Conservation (phyloP, 1,284 basidiomycete species). For the Inonotus obliquus region DNA sequence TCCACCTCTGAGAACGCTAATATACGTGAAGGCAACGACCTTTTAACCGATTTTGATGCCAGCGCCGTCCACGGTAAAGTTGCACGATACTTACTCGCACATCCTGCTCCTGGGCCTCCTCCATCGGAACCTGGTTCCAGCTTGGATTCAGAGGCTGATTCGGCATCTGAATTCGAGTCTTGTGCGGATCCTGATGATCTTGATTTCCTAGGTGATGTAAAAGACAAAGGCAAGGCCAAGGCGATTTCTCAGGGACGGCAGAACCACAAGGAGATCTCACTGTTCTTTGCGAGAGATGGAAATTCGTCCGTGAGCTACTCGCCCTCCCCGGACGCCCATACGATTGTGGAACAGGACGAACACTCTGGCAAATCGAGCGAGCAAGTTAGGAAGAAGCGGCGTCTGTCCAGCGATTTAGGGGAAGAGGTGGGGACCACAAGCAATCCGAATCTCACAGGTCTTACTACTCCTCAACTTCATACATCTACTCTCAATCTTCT, state of each 20-base stretch:
- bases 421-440: neutral
- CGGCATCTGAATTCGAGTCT: constrained; percentile 1
- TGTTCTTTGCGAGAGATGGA: neutral
- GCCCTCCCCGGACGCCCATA: neutral
- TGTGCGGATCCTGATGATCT: neutral
- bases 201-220: neutral
- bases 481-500: neutral
- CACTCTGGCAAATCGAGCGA: neutral
- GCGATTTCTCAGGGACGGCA: neutral
- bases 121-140: neutral
- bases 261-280: neutral
- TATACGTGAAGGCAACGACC: neutral
- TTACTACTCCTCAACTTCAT: neutral
- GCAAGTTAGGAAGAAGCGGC: constrained; percentile 1
- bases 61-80: neutral
- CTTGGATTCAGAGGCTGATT: neutral
- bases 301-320: neutral
- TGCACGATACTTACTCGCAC: neutral
- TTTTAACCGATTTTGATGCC: neutral
- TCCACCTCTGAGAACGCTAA: neutral
- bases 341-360: neutral
- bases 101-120: neutral
- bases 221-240: neutral
- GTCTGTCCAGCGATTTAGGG: neutral
- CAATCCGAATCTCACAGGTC: too few relatives aligned